Percentiles rank a stretch among this genome's conserved stretches.
Evolutionary conservation across 768 basidiomycete genomes (phyloP).

Genomic region (Wakefieldia striispora): DNA sequence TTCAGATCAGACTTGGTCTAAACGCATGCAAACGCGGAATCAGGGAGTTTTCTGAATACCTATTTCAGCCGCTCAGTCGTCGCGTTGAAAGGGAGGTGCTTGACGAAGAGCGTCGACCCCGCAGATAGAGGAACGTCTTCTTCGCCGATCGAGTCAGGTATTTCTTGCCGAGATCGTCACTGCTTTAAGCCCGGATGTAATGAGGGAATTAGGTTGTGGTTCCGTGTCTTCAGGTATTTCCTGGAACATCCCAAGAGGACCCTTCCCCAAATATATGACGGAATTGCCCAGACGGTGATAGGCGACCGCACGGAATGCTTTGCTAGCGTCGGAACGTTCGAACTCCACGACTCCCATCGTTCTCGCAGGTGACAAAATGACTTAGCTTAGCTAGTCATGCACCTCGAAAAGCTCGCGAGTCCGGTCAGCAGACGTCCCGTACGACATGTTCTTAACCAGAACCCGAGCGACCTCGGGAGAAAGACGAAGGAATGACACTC

Average conservation of each 20-base stretch:
- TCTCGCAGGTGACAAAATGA: conserved; percentile 88
- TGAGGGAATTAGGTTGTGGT: conserved; percentile 6
- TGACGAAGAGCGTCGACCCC: conserved; percentile 88
- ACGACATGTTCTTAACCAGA: conserved; percentile 96
- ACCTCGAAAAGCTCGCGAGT: conserved; percentile 78
- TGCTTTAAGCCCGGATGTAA: conserved; percentile 26
- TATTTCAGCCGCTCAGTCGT: conserved; percentile 67
- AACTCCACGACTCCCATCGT: conserved; percentile 93
- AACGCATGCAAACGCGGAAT: conserved; percentile 83
- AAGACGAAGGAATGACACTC: conserved; percentile 62
- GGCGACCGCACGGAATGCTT: conserved; percentile 78
- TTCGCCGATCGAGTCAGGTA: conserved; percentile 33
- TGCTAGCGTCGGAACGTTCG: conserved; percentile 64
- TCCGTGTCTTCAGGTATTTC: conserved; percentile 33
- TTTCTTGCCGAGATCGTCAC: conserved; percentile 47
- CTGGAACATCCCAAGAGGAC: conserved; percentile 79
- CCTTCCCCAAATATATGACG: conserved; percentile 90
- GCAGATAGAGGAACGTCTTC: conserved; percentile 44
- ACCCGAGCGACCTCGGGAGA: conserved; percentile 60
- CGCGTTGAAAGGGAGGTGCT: conserved; percentile 94
- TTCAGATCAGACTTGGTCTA: conserved; percentile 91
- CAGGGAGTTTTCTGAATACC: conserved; percentile 72
- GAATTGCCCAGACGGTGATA: conserved; percentile 89
- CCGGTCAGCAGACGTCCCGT: conserved; percentile 72
- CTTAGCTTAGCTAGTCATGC: conserved; percentile 66